These are phyloP conservation scores for Rhytidhysteron rufulum DNA, from an alignment of 2,329 filamentous ascomycete genomes.

Conservation along the genomic window DNA sequence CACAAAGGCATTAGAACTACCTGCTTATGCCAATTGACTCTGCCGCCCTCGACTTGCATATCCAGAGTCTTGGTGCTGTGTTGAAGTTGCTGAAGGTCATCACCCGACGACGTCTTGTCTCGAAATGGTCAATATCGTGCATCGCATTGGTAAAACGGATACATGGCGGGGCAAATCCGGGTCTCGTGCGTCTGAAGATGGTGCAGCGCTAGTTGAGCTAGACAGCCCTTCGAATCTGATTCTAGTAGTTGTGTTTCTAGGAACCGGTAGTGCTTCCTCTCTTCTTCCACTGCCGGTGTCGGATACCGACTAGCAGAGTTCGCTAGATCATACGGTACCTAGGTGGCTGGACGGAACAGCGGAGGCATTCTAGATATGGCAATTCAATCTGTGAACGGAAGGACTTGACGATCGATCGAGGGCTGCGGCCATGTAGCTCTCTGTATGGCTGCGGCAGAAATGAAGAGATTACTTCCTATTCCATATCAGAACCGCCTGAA, in stretches of 20 bases:
- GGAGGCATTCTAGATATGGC: not conserved
- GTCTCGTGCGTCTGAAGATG: not conserved
- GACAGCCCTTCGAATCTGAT: too few species aligned
- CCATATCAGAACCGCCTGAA: not conserved
- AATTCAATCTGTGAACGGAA: not conserved
- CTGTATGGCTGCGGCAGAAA: not conserved
- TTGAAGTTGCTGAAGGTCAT: too few species aligned
- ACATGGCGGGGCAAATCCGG: not conserved
- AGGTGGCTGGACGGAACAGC: not conserved
- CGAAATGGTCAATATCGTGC: too few species aligned
- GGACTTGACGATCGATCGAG: too few species aligned
- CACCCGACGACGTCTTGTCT: too few species aligned
- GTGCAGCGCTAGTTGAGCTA: not conserved
- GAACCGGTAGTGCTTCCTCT: not conserved
- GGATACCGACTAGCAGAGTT: not conserved
- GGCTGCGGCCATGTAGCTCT: too few species aligned
- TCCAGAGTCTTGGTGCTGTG: not conserved
- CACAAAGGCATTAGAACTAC: not conserved
- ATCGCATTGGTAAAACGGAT: too few species aligned
- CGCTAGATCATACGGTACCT: too few species aligned
- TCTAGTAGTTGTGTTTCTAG: too few species aligned
- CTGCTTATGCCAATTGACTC: not conserved
- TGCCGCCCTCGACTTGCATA: slow-evolving; percentile 1
- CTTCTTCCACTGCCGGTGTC: not conserved
- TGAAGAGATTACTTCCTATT: not conserved